Evolutionary conservation across 352 stramenopile genomes (phyloP).

Genomic region (Phytophthora uliginosa): DNA sequence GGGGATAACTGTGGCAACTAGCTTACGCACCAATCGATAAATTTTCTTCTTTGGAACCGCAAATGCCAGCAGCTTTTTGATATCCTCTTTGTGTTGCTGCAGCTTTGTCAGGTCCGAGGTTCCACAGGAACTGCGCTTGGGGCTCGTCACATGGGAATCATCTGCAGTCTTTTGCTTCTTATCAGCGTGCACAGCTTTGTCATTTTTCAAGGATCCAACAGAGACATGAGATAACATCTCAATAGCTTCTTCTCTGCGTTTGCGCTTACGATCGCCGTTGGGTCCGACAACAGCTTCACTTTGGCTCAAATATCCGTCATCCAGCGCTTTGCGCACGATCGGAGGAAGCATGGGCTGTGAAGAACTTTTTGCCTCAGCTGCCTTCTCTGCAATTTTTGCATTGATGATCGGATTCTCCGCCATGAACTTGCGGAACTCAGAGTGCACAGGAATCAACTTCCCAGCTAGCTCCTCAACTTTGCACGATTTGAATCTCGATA

Average conservation of each 20-base stretch:
- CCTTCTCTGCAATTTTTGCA: constrained; percentile 18
- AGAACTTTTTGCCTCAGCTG: constrained; percentile 5
- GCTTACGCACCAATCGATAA: constrained; percentile 58
- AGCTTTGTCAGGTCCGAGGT: constrained; percentile 41
- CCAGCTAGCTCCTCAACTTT: constrained; percentile 44
- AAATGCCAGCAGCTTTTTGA: constrained; percentile 53
- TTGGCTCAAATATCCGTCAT: constrained; percentile 75
- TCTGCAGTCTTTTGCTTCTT: constrained; percentile 25
- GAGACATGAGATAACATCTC: constrained; percentile 54
- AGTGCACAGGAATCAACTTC: constrained; percentile 44
- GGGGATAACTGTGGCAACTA: constrained; percentile 62
- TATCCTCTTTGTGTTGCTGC: constrained; percentile 63
- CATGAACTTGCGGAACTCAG: constrained; percentile 61
- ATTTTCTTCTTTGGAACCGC: constrained; percentile 57
- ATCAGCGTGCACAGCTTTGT: not conserved
- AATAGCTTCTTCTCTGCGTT: constrained; percentile 60
- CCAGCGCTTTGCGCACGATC: constrained; percentile 42
- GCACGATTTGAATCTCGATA: constrained; percentile 47
- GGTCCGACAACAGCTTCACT: constrained; percentile 29
- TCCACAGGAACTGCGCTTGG: not conserved
- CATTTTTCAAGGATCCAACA: not conserved
- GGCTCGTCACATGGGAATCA: not conserved
- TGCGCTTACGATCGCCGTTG: constrained; percentile 50
- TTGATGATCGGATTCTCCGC: constrained; percentile 47
- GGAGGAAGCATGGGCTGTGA: constrained; percentile 26